Evolutionary conservation across 2,329 filamentous ascomycete genomes (phyloP), one percentile per base, ranked within the genome.

Genomic region (Cylindrodendrum hubeiense): DNA sequence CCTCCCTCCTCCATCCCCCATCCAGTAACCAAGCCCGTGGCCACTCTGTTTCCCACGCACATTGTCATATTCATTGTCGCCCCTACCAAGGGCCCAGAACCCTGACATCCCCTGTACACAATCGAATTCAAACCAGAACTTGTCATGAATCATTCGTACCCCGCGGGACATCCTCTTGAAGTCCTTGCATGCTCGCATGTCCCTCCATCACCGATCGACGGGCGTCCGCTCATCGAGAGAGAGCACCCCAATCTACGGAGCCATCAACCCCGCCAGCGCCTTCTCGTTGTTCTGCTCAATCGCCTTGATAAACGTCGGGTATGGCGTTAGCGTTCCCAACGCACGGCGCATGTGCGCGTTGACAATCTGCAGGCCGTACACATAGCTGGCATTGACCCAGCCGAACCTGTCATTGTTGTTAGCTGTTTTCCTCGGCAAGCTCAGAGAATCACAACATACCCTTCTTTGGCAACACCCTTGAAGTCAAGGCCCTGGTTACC

Each of bases 301-400:
- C 0, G 93, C 93, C 79, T 89, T 91, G 76, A 89, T 87, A 79
- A 95, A 97, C 1, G 90, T 93, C 49, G 96, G 92, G 78, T 93
- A 98, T 3, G 93, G 91, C 4, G 95, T 98, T 72, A 97, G 85
- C 7, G 94, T 93, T 61, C 95, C 95, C 41, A 99, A 85, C 1
- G 95, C 94, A 73, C 95, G 92, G 78, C 91, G 90, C 89, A 96
- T 95, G 80, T 97, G 94, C 33, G 93, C 92, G 73, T 93, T 95
- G 65, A 97, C 86, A 71, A 98, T 93, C 71, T 95, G 91, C 66
- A 98, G 85, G 43, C 95, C 96, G 76, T 97, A 97, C 62, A 98
- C 93, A 78, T 97, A 99, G 78, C 95, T 98, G 75, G 96, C 95
- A 78, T 99, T 99, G 75, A 98, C 96, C 96, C 96, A 99, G 56